phyloP scores from a whole-genome alignment of 2,329 filamentous ascomycete species.

The Epichloe uncinata region DNA sequence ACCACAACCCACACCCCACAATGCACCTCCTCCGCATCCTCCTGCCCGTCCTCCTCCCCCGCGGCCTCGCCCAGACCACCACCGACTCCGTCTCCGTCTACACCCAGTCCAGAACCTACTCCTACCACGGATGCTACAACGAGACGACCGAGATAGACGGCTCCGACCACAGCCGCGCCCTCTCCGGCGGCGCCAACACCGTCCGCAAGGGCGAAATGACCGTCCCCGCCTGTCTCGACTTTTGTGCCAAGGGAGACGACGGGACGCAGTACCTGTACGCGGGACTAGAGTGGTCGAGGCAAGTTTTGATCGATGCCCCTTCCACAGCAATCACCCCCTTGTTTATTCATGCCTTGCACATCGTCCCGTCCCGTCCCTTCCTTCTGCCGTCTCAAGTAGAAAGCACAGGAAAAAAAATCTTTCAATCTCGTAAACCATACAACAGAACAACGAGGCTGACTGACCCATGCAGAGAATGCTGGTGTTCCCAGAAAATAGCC shows the following conservation, averaged over 20 bases:
- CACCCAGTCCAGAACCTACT: slow-evolving; percentile 25
- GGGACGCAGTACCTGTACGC: slow-evolving; percentile 31
- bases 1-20: not conserved
- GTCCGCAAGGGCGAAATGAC: slow-evolving; percentile 35
- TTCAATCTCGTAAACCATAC: too few species aligned
- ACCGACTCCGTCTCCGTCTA: slow-evolving; percentile 17
- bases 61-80: slow-evolving; percentile 6
- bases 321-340: too few species aligned
- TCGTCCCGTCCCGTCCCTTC: too few species aligned
- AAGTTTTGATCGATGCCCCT: slow-evolving; percentile 4
- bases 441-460: not conserved
- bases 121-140: slow-evolving; percentile 45
- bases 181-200: slow-evolving; percentile 28
- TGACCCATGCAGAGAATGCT: slow-evolving; percentile 38
- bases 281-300: slow-evolving; percentile 40
- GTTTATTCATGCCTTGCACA: too few species aligned
- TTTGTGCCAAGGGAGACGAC: slow-evolving; percentile 26
- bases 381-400: too few species aligned
- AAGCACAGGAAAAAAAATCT: too few species aligned
- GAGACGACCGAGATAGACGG: slow-evolving; percentile 35
- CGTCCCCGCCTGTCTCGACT: slow-evolving; percentile 35
- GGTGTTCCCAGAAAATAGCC: slow-evolving; percentile 39
- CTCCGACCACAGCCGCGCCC: slow-evolving; percentile 31
- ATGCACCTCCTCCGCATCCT: slow-evolving; percentile 8
- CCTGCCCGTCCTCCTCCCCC: slow-evolving; percentile 2